Base-by-base conservation (phyloP, 169 alveolate genomes). In the Babesia divergens region DNA sequence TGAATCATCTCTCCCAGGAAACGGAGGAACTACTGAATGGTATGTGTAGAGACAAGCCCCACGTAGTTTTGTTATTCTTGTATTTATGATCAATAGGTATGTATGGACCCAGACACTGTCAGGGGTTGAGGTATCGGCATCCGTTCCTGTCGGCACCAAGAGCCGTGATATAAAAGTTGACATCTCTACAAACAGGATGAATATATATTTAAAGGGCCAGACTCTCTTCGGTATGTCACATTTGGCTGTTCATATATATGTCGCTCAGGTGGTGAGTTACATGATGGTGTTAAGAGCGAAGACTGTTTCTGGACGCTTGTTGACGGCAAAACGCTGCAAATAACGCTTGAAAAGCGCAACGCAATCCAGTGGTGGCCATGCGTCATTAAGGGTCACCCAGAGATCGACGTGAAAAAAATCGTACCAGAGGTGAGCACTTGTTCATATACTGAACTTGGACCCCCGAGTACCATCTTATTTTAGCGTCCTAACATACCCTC, bases 281-380 rank as follows among this genome's bases (percentile, higher is more conserved):
- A 84, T 66, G 94, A 91, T 47, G 86, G 86, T 40, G 94, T 97
- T 43, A 96, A 95, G 54, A 84, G 96, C 1, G 98, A 95, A 53
- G 98, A 95, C 55, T 89, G 95, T 44, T 68, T 96, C 56, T 97
- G 99, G 99, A 89, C 97, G n/a, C 59, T 96, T 65, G 96, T 93
- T 44, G 98, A 95, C 55, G 91, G 92, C 31, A 87, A 84, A 58
- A 82, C 90, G 13, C 82, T 96, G 18, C 94, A 92, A 49, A 67
- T 97, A 20, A 89, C 93, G 31, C 75, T 97, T 34, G 98, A 94
- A 50, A 97, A 97, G 79, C 82, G 72, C 43, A 96, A 96, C 69
- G 84, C 70, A 14, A 91, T 92, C 95, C 91, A 93, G 59, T 97
- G 99, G 99, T 96, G 99, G 99, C 74, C 95, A 22, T 90, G 98